Percentiles rank a stretch among this genome's conserved stretches.
phyloP scores from a whole-genome alignment of 2,329 filamentous ascomycete genomes.

The Metarhizium humberi region DNA sequence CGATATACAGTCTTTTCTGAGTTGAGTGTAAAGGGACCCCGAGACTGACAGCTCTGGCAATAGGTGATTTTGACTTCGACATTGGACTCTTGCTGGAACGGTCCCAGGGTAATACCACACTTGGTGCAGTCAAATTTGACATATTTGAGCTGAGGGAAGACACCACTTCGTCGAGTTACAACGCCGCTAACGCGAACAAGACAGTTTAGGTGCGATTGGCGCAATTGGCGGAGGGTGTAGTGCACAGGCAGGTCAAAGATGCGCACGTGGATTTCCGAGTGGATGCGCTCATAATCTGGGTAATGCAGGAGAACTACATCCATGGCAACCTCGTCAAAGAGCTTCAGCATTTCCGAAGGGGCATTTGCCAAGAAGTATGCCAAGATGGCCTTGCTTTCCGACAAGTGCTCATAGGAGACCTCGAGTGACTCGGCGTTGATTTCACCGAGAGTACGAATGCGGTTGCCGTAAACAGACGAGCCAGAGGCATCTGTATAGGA shows the following conservation, averaged over 20 bases:
- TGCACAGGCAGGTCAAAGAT: slow-evolving; percentile 91
- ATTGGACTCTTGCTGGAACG: slow-evolving; percentile 95
- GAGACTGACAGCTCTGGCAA: slow-evolving; percentile 93
- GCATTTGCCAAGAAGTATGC: slow-evolving; percentile 96
- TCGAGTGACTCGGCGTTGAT: slow-evolving; percentile 94
- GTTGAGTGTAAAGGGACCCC: slow-evolving; percentile 90
- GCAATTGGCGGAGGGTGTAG: slow-evolving; percentile 89
- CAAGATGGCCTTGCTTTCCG: slow-evolving; percentile 82
- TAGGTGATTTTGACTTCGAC: slow-evolving; percentile 93
- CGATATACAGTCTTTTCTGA: slow-evolving; percentile 97
- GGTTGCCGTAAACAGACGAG: slow-evolving; percentile 87
- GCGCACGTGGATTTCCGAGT: slow-evolving; percentile 94
- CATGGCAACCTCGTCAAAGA: slow-evolving; percentile 95
- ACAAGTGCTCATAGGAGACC: slow-evolving; percentile 89
- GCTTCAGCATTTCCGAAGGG: slow-evolving; percentile 86
- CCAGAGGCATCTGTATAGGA: slow-evolving; percentile 88
- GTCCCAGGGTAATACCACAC: slow-evolving; percentile 83
- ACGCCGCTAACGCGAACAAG: slow-evolving; percentile 90
- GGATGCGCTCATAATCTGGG: slow-evolving; percentile 94
- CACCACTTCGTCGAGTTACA: slow-evolving; percentile 85
- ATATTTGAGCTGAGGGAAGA: slow-evolving; percentile 97
- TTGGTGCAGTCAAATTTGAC: slow-evolving; percentile 97
- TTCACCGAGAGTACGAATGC: slow-evolving; percentile 91
- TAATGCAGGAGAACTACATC: slow-evolving; percentile 94
- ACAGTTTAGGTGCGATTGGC: slow-evolving; percentile 93